These are phyloP conservation scores for Lactifluus piperatus DNA, from an alignment of 768 basidiomycete genomes.

Conservation along the genomic window DNA sequence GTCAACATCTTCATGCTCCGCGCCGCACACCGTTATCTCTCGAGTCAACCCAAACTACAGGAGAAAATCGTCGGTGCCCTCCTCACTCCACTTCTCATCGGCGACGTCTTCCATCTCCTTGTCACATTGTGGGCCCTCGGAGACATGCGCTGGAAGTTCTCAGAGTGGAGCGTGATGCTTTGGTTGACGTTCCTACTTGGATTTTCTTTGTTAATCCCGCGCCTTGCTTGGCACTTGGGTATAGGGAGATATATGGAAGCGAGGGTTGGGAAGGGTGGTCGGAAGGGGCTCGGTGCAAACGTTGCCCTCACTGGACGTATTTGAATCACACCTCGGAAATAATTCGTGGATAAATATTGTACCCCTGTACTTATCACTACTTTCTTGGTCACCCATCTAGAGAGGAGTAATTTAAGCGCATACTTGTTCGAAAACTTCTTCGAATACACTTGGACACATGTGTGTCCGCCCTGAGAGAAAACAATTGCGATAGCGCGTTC, in stretches of 20 bases:
- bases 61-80: constrained; percentile 61
- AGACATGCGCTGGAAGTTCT: constrained; percentile 54
- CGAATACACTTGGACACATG: not conserved
- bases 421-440: too few relatives aligned
- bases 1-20: constrained; percentile 61
- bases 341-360: not conserved
- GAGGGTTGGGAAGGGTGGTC: constrained; percentile 38
- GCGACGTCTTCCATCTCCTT: constrained; percentile 56
- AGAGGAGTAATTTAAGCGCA: not conserved
- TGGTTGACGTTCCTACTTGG: constrained; percentile 61
- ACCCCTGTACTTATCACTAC: not conserved
- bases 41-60: constrained; percentile 51
- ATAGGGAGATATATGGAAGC: constrained; percentile 63
- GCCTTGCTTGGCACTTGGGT: constrained; percentile 67
- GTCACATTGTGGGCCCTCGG: constrained; percentile 71
- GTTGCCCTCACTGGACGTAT: not conserved
- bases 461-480: too few relatives aligned
- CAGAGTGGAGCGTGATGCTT: constrained; percentile 58
- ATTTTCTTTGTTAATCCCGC: constrained; percentile 55
- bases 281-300: constrained; percentile 1
- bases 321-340: not conserved
- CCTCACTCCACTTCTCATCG: constrained; percentile 58
- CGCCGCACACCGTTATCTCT: constrained; percentile 51
- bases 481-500: too few relatives aligned
- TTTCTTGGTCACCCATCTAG: not conserved